Conservation (phyloP, 2,329 filamentous ascomycete genomes). For the Paracamarosporium sp. region DNA sequence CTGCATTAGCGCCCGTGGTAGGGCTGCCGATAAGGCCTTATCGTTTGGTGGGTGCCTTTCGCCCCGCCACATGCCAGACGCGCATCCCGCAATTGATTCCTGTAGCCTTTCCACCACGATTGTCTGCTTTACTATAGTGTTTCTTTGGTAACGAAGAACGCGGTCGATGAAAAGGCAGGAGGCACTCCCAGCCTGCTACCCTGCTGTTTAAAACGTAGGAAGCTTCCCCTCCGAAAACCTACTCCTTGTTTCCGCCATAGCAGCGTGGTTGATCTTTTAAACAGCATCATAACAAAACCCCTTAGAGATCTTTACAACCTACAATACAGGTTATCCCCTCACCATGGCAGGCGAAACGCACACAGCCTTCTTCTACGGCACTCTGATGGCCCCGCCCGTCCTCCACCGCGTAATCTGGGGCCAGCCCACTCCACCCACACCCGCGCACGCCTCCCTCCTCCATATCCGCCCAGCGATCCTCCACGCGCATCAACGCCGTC, state of each 20-base stretch:
- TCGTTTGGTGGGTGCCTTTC: slow-evolving; percentile 6
- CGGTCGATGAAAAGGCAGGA: too few relatives aligned
- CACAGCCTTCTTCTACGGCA: slow-evolving; percentile 72
- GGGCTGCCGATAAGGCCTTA: slow-evolving; percentile 23
- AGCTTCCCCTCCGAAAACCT: too few relatives aligned
- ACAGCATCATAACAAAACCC: too few relatives aligned
- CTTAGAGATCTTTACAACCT: not conserved
- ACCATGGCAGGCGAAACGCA: slow-evolving; percentile 52
- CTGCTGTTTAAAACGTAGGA: too few relatives aligned
- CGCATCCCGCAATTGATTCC: too few relatives aligned
- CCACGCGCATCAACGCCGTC: slow-evolving; percentile 72
- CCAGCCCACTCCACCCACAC: slow-evolving; percentile 54
- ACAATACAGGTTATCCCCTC: not conserved
- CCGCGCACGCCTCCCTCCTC: slow-evolving; percentile 60
- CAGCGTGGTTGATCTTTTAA: too few relatives aligned
- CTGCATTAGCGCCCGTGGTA: slow-evolving; percentile 33
- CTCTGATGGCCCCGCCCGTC: slow-evolving; percentile 83
- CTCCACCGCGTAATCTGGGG: slow-evolving; percentile 86
- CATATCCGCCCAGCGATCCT: slow-evolving; percentile 79
- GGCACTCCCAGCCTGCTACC: too few relatives aligned
- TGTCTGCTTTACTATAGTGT: too few relatives aligned
- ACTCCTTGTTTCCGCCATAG: too few relatives aligned
- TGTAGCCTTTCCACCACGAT: too few relatives aligned
- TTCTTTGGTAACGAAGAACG: too few relatives aligned
- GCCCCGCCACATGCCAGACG: too few relatives aligned